phyloP scores from a whole-genome alignment of 2,329 filamentous ascomycete genomes.

The Reticulascus tulasneorum region DNA sequence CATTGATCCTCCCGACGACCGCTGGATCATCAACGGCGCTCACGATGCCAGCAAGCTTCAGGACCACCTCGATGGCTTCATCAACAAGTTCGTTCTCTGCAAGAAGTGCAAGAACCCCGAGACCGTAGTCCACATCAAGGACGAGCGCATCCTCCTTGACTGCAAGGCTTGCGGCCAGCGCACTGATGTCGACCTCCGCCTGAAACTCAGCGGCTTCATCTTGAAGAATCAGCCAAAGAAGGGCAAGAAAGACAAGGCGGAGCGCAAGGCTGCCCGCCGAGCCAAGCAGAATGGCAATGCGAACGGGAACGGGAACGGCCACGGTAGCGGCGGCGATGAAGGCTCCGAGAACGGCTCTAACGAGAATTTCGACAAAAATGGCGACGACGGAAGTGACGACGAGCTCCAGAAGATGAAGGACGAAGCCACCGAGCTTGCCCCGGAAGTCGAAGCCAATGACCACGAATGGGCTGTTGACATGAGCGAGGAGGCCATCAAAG shows the following conservation, averaged over 20 bases:
- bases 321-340: slow-evolving; percentile 59
- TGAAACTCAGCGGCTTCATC: slow-evolving; percentile 97
- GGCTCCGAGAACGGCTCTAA: slow-evolving; percentile 47
- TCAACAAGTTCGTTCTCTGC: slow-evolving; percentile 97
- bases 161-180: slow-evolving; percentile 98
- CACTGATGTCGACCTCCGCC: slow-evolving; percentile 82
- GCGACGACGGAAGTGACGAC: slow-evolving; percentile 80
- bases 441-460: slow-evolving; percentile 66
- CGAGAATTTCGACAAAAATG: slow-evolving; percentile 45
- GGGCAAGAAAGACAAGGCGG: slow-evolving; percentile 96
- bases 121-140: slow-evolving; percentile 93
- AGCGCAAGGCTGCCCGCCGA: slow-evolving; percentile 84
- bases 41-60: slow-evolving; percentile 94
- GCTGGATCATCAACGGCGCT: slow-evolving; percentile 99
- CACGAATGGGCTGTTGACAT: slow-evolving; percentile 96
- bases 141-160: slow-evolving; percentile 85
- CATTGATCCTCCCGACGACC: slow-evolving; percentile 93
- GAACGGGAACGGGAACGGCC: slow-evolving; percentile 52
- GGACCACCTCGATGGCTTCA: slow-evolving; percentile 97
- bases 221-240: slow-evolving; percentile 91
- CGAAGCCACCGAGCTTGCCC: slow-evolving; percentile 42
- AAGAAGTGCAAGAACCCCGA: slow-evolving; percentile 99
- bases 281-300: slow-evolving; percentile 69
- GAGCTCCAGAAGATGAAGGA: slow-evolving; percentile 82
- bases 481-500: slow-evolving; percentile 91